Evolutionary conservation across 129 eudicot genomes (phyloP).

Genomic region (Rutidosis leptorrhynchoides): DNA sequence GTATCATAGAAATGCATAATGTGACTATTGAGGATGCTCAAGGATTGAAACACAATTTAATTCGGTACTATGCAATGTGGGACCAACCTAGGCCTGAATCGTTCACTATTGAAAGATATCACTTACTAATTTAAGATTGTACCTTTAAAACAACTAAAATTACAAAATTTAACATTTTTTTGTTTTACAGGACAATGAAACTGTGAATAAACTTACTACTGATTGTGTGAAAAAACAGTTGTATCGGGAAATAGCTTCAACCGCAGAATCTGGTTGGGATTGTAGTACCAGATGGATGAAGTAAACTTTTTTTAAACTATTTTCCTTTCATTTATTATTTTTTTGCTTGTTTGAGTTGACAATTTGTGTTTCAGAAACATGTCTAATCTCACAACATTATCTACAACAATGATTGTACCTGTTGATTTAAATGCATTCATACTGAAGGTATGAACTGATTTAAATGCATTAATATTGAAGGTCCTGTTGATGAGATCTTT

Average conservation of each 20-base stretch:
- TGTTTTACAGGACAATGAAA: constrained; percentile 61
- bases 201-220: constrained; percentile 47
- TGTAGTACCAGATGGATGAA: constrained; percentile 98
- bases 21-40: constrained; percentile 55
- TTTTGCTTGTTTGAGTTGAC: background rate
- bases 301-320: constrained; percentile 26
- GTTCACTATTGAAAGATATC: constrained; percentile 57
- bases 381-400: constrained; percentile 72
- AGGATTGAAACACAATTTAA: constrained; percentile 56
- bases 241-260: constrained; percentile 79
- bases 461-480: too few species aligned
- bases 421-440: constrained; percentile 83
- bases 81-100: constrained; percentile 93
- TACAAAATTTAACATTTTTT: background rate
- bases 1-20: constrained; percentile 62
- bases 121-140: background rate
- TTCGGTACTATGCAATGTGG: constrained; percentile 96
- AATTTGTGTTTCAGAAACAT: constrained; percentile 43
- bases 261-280: constrained; percentile 98
- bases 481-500: constrained; percentile 91
- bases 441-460: constrained; percentile 51
- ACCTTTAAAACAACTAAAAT: background rate
- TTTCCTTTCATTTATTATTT: background rate
- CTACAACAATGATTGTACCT: constrained; percentile 71
- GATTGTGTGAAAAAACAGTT: constrained; percentile 47